A percentile compares a stretch with the other conserved stretches of the same genome.
Evolutionary conservation across 345 rosid species (phyloP).

Genomic region (Lepidium africanum): DNA sequence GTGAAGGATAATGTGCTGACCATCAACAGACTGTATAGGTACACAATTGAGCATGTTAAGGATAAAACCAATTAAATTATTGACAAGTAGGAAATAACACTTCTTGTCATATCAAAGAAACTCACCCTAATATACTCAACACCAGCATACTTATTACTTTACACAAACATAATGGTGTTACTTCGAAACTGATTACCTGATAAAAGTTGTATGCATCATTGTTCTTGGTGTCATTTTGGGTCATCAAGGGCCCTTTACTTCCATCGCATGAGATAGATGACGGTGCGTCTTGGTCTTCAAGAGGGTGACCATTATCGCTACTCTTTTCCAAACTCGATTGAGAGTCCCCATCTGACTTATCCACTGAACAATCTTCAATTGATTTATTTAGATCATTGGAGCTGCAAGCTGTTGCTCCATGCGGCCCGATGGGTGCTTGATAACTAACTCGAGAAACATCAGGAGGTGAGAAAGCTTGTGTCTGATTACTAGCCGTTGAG

Average conservation of each 20-base stretch:
- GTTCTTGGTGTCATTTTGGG: slow-evolving; percentile 31
- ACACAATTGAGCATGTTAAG: background rate
- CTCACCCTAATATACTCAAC: background rate
- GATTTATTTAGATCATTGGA: slow-evolving; percentile 25
- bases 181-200: slow-evolving; percentile 50
- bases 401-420: slow-evolving; percentile 18
- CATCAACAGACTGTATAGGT: slow-evolving; percentile 72
- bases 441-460: slow-evolving; percentile 26
- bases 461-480: slow-evolving; percentile 19
- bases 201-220: slow-evolving; percentile 63
- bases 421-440: slow-evolving; percentile 12
- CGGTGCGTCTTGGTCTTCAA: slow-evolving; percentile 29
- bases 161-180: background rate
- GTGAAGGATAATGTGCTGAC: slow-evolving; percentile 87
- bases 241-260: slow-evolving; percentile 26
- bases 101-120: background rate
- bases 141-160: background rate
- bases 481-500: slow-evolving; percentile 14
- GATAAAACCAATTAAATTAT: background rate
- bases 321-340: slow-evolving; percentile 31
- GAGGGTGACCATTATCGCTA: slow-evolving; percentile 28
- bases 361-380: slow-evolving; percentile 17
- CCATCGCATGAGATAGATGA: slow-evolving; percentile 42
- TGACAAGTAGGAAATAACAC: background rate
- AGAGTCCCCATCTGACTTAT: slow-evolving; percentile 27